Evolutionary conservation across 176 grass and related monocot genomes (phyloP).

Genomic region (Zoysia pacifica): DNA sequence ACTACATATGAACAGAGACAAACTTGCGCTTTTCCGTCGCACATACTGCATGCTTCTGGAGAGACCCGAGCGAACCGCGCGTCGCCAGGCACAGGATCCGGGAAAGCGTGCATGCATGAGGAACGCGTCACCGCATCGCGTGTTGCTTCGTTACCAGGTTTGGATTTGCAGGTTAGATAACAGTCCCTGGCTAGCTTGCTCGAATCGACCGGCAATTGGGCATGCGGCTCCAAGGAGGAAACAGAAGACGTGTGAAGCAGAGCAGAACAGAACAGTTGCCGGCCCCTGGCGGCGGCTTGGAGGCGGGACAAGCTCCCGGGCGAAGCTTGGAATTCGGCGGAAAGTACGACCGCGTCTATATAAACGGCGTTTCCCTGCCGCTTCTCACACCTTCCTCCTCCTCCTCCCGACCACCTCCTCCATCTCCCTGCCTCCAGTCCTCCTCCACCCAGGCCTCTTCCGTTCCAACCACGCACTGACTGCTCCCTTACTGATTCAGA

Average conservation of each 20-base stretch:
- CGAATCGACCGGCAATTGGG: too few relatives aligned
- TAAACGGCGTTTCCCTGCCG: background rate
- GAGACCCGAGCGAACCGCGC: background rate
- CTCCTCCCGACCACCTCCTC: background rate
- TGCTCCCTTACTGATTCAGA: background rate
- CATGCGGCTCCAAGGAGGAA: too few relatives aligned
- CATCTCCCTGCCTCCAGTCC: background rate
- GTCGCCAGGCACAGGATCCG: background rate
- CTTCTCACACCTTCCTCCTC: background rate
- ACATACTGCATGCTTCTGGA: background rate
- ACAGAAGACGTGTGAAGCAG: background rate
- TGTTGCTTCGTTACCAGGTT: background rate
- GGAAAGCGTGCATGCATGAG: background rate
- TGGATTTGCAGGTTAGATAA: background rate
- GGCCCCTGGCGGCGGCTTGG: conserved; percentile 40
- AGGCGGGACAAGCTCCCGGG: conserved; percentile 6
- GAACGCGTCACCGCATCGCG: background rate
- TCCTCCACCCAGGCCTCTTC: background rate
- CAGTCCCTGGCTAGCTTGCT: too few relatives aligned
- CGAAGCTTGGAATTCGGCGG: background rate
- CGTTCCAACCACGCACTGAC: background rate
- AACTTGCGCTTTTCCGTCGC: conserved; percentile 12
- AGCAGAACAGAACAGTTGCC: background rate
- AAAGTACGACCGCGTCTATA: conserved; percentile 26
- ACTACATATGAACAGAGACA: conserved; percentile 34